Evolutionary conservation across 2,329 filamentous ascomycete species (phyloP).

Genomic region (Pyrenophora seminiperda): DNA sequence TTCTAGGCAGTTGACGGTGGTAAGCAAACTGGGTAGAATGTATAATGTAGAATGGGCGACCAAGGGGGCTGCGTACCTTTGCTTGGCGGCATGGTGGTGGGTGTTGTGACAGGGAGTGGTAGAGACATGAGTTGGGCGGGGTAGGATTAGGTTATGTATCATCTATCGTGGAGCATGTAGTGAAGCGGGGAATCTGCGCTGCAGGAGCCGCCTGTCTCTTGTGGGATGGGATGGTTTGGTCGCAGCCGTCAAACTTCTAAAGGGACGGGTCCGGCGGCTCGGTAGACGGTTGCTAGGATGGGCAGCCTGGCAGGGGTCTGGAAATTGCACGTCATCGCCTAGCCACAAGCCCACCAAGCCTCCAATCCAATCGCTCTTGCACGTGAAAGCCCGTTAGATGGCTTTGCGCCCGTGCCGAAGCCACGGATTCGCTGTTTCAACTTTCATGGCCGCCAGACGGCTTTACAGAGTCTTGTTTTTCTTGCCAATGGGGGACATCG

Average conservation of each 20-base stretch:
- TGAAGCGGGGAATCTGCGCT: slow-evolving; percentile 20
- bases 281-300: slow-evolving; percentile 12
- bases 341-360: no score
- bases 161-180: slow-evolving; percentile 22
- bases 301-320: slow-evolving; percentile 3
- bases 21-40: slow-evolving; percentile 19
- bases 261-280: slow-evolving; percentile 25
- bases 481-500: no score
- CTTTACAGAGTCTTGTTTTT: no score
- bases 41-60: neutral
- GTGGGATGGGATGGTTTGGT: slow-evolving; percentile 18
- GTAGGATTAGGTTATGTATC: slow-evolving; percentile 32
- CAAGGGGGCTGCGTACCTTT: slow-evolving; percentile 34
- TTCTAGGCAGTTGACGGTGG: slow-evolving; percentile 45
- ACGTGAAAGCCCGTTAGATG: slow-evolving; percentile 15
- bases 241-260: slow-evolving; percentile 19
- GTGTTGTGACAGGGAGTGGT: slow-evolving; percentile 44
- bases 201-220: slow-evolving; percentile 20
- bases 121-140: slow-evolving; percentile 43
- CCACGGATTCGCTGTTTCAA: no score
- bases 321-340: slow-evolving; percentile 18
- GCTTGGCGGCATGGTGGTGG: slow-evolving; percentile 46
- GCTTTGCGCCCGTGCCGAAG: neutral
- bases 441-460: neutral
- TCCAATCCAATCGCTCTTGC: slow-evolving; percentile 14